Evolutionary conservation across 805 yeast genomes (phyloP).

Genomic region (Saturnispora sekii): DNA sequence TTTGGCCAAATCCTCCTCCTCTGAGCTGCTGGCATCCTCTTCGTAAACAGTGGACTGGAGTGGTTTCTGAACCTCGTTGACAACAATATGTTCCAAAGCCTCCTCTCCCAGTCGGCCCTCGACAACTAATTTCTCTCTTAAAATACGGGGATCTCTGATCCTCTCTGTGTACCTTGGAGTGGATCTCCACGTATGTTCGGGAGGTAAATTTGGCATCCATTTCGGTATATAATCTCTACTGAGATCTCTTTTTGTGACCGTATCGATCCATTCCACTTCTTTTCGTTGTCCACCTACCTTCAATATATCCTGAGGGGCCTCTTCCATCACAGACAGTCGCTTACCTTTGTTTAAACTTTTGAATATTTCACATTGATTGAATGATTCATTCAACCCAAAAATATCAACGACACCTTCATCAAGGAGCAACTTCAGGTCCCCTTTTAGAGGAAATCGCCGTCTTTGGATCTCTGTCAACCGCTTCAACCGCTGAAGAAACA

Average conservation of each 20-base stretch:
- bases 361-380: constrained; percentile 24
- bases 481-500: constrained; percentile 34
- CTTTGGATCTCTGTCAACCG: constrained; percentile 51
- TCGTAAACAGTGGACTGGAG: constrained; percentile 2
- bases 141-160: constrained; percentile 57
- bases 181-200: constrained; percentile 81
- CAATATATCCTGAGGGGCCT: neutral
- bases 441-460: constrained; percentile 41
- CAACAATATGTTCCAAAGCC: constrained; percentile 53
- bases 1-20: neutral
- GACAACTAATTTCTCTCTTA: constrained; percentile 63
- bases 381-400: constrained; percentile 27
- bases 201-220: constrained; percentile 86
- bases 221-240: constrained; percentile 44
- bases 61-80: neutral
- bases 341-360: constrained; percentile 11
- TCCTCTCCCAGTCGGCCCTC: constrained; percentile 76
- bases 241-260: constrained; percentile 12
- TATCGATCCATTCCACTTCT: constrained; percentile 11
- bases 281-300: neutral
- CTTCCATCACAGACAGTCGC: neutral
- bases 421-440: constrained; percentile 40
- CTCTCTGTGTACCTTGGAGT: constrained; percentile 61
- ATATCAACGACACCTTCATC: constrained; percentile 33
- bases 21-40: constrained; percentile 4